A percentile compares a stretch with the other conserved stretches of the same genome.
Conservation (phyloP, 225 moss, liverwort and hornwort species). For the Marchantia polymorpha region DNA sequence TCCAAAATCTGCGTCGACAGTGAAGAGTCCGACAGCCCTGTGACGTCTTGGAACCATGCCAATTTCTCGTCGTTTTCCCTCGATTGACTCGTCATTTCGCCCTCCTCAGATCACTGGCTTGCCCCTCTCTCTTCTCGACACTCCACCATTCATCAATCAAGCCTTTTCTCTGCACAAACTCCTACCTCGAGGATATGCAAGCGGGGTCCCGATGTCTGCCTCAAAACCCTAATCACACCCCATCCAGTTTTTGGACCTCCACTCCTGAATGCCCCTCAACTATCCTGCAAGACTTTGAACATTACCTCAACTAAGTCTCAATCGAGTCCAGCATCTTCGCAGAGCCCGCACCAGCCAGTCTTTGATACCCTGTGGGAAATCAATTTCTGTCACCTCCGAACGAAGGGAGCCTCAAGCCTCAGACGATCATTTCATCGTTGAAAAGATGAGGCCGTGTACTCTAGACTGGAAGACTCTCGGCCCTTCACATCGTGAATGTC, state of each 20-base stretch:
- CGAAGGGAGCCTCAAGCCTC: neutral
- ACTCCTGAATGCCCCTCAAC: neutral
- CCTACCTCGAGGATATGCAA: neutral
- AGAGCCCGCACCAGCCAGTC: neutral
- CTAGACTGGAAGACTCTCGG: too few relatives aligned
- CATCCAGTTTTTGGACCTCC: neutral
- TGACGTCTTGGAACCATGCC: slow-evolving; percentile 90
- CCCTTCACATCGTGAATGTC: too few relatives aligned
- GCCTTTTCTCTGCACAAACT: neutral
- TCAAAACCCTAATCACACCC: slow-evolving; percentile 7
- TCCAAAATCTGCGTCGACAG: slow-evolving; percentile 85
- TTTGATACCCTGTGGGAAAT: neutral
- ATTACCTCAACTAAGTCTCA: neutral
- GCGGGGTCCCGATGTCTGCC: neutral
- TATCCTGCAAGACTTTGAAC: neutral
- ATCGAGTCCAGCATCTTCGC: neutral
- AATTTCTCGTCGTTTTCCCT: slow-evolving; percentile 72
- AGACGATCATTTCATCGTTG: neutral
- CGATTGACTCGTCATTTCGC: slow-evolving; percentile 37
- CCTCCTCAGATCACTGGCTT: neutral
- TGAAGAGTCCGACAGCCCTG: slow-evolving; percentile 62
- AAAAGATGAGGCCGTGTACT: neutral
- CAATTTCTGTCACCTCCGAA: neutral
- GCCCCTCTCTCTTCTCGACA: neutral
- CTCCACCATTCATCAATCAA: slow-evolving; percentile 30